These are phyloP conservation scores for Colletotrichum salicis DNA, from an alignment of 2,329 filamentous ascomycete genomes.

Conservation along the genomic window DNA sequence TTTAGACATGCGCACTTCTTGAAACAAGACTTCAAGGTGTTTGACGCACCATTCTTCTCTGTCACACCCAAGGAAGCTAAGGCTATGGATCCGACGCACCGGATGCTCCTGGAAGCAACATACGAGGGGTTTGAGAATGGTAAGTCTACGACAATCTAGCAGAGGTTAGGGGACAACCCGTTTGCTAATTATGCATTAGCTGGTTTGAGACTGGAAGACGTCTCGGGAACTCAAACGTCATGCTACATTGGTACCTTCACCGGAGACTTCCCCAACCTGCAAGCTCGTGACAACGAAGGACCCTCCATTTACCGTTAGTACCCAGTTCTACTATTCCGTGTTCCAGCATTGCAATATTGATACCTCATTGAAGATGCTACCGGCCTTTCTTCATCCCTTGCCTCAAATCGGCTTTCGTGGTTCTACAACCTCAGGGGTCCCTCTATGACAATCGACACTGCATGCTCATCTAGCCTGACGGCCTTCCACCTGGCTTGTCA, in stretches of 20 bases:
- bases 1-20: slow-evolving; percentile 44
- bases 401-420: slow-evolving; percentile 38
- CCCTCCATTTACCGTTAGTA: slow-evolving; percentile 41
- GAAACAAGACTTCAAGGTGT: slow-evolving; percentile 41
- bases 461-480: slow-evolving; percentile 47
- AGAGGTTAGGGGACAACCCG: fast-evolving
- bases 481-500: slow-evolving; percentile 47
- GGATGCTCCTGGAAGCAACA: slow-evolving; percentile 48
- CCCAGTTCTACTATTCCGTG: slow-evolving; percentile 42
- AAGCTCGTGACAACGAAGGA: slow-evolving; percentile 38
- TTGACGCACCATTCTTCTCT: slow-evolving; percentile 45
- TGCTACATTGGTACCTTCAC: slow-evolving; percentile 48
- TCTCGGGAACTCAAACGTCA: slow-evolving; percentile 45
- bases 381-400: slow-evolving; percentile 52
- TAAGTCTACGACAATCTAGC: slow-evolving; percentile 52
- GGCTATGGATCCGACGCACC: slow-evolving; percentile 49
- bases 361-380: slow-evolving; percentile 53
- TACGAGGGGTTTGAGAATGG: slow-evolving; percentile 51
- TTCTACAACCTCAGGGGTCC: slow-evolving; percentile 45
- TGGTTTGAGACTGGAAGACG: slow-evolving; percentile 49
- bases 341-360: slow-evolving; percentile 53
- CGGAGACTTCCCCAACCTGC: slow-evolving; percentile 45
- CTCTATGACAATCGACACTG: slow-evolving; percentile 49
- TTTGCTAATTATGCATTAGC: slow-evolving; percentile 34
- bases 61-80: slow-evolving; percentile 44